Evolutionary conservation across 768 basidiomycete species (phyloP), one percentile per base, ranked within the genome.

Genomic region (Porphyrellus cyaneotinctus): DNA sequence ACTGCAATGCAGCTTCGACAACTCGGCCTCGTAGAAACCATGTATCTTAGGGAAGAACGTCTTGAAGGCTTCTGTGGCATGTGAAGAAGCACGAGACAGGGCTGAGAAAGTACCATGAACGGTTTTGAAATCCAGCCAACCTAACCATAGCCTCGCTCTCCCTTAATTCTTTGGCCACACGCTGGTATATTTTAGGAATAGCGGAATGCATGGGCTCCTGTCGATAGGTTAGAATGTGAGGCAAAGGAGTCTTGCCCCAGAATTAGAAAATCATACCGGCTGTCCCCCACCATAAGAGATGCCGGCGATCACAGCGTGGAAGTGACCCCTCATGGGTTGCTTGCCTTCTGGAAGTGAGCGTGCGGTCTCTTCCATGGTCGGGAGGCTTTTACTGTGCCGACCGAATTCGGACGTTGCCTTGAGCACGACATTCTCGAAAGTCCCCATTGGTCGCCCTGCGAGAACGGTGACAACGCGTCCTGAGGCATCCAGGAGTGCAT

Each of bases 231-330:
- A 8, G 23, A 2, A 9, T n/a, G n/a, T n/a, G n/a, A n/a, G n/a
- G n/a, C n/a, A n/a, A n/a, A n/a, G n/a, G n/a, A n/a, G n/a, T n/a
- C n/a, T n/a, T n/a, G n/a, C n/a, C n/a, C n/a, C n/a, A n/a, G n/a
- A n/a, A n/a, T n/a, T n/a, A n/a, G 6, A 31, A 15, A 12, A n/a
- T 32, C 13, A 2, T 38, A 32, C 47, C 17, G 3, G 6, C 10
- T 54, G 53, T 2, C 49, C 53, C 0, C 53, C 43, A 0, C 53
- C 49, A 10, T 51, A 54, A 0, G 53, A 51, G 2, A 54, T 17
- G 1, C 53, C 49, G 0, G 53, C 24, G 4, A 46, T 1, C 6
- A 26, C 32, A 0, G 32, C 4, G 4, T 54, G 53, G 26, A 54
- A 54, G 6, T 7, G 11, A 1, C 53, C 53, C 14, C 42, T 26